phyloP scores from a whole-genome alignment of 768 basidiomycete genomes.

The Suillus cothurnatus region DNA sequence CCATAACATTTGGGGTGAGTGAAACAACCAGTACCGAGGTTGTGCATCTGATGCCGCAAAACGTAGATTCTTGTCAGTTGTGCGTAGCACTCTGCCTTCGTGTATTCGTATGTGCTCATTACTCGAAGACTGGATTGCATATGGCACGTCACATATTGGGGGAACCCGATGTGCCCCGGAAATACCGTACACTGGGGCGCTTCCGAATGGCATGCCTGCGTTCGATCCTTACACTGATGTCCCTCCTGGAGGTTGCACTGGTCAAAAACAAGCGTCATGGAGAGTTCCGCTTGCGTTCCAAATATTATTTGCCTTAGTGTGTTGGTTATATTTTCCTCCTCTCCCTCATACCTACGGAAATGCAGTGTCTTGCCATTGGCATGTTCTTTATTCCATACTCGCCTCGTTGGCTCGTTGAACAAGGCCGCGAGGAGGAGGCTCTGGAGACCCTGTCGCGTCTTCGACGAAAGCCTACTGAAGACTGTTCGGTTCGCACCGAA shows the following conservation, averaged over 20 bases:
- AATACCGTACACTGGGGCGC: slow-evolving; percentile 31
- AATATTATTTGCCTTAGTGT: slow-evolving; percentile 39
- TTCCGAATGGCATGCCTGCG: slow-evolving; percentile 33
- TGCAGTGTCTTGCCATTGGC: slow-evolving; percentile 32
- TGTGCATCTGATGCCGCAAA: not conserved
- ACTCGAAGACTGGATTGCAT: slow-evolving; percentile 34
- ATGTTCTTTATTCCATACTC: slow-evolving; percentile 43
- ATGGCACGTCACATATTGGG: slow-evolving; percentile 37
- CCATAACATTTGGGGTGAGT: slow-evolving; percentile 38
- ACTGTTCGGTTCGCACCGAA: slow-evolving; percentile 38
- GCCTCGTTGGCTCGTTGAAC: slow-evolving; percentile 44
- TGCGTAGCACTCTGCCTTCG: slow-evolving; percentile 15
- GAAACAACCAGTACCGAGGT: slow-evolving; percentile 3
- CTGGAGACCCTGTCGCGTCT: slow-evolving; percentile 35
- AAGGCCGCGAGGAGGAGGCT: slow-evolving; percentile 40
- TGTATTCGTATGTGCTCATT: not conserved
- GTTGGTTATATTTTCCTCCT: slow-evolving; percentile 16
- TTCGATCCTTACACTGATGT: slow-evolving; percentile 32
- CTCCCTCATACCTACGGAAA: slow-evolving; percentile 3
- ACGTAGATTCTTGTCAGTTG: slow-evolving; percentile 34
- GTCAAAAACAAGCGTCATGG: slow-evolving; percentile 34
- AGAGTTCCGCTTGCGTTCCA: slow-evolving; percentile 40
- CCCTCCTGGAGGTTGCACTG: slow-evolving; percentile 34
- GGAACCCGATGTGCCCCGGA: slow-evolving; percentile 32
- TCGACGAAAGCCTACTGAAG: slow-evolving; percentile 34